A percentile compares a stretch with the other conserved stretches of the same genome.
These are phyloP conservation scores for Ceratobasidium sp. DNA, from an alignment of 1,284 basidiomycete genomes.

Conservation along the genomic window DNA sequence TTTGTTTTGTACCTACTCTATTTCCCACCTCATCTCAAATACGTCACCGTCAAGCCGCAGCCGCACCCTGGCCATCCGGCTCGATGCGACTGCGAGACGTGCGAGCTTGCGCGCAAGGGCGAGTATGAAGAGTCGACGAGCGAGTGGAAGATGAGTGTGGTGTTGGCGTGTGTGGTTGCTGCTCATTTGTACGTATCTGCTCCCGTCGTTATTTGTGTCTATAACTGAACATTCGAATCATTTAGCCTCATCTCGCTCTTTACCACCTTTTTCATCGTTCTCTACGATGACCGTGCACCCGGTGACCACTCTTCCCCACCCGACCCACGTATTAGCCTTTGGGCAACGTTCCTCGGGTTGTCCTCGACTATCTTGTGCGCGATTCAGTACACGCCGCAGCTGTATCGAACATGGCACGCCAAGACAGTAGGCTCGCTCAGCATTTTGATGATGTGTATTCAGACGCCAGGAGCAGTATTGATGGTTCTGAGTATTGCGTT, in stretches of 20 bases:
- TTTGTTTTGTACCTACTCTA: conserved; percentile 92
- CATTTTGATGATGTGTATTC: conserved; percentile 94
- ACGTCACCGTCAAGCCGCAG: conserved; percentile 59
- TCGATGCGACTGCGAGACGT: conserved; percentile 58
- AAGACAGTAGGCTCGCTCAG: conserved; percentile 92
- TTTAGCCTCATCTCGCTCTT: conserved; percentile 68
- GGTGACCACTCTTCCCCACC: conserved; percentile 52
- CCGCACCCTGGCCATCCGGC: conserved; percentile 46
- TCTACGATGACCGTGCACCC: conserved; percentile 56
- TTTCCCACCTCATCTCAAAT: conserved; percentile 88
- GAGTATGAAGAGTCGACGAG: conserved; percentile 67
- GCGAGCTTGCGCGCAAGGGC: conserved; percentile 61
- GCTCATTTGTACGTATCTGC: conserved; percentile 76
- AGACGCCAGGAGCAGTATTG: conserved; percentile 89
- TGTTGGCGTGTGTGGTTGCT: conserved; percentile 78
- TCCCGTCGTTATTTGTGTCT: conserved; percentile 42
- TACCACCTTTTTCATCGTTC: conserved; percentile 70
- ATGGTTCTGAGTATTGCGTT: conserved; percentile 90
- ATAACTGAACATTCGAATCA: too few relatives aligned
- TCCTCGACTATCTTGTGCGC: conserved; percentile 82
- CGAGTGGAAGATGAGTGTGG: conserved; percentile 82
- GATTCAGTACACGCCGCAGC: conserved; percentile 90
- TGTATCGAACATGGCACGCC: conserved; percentile 80
- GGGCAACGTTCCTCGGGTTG: conserved; percentile 92
- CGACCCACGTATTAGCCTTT: conserved; percentile 64